A percentile compares a stretch with the other conserved stretches of the same genome.
Conservation (phyloP, 129 eudicot species). For the Helianthus tuberosus region DNA sequence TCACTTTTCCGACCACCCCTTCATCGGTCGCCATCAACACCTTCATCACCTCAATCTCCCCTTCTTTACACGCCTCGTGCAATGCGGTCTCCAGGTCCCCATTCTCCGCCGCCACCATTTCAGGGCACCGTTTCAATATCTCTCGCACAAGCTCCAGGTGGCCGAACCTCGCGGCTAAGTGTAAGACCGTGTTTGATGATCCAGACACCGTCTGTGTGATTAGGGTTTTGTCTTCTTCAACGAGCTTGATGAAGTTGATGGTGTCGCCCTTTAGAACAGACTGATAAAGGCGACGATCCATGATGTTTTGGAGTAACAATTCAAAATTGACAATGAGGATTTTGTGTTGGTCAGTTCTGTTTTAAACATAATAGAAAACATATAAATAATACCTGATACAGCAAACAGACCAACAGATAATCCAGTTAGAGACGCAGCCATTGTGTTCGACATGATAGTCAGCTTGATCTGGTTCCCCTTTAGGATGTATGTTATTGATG, state of each 20-base stretch:
- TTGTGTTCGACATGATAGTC: too few species aligned
- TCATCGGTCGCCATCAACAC: slow-evolving; percentile 34
- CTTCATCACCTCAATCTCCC: slow-evolving; percentile 38
- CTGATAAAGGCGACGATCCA: slow-evolving; percentile 45
- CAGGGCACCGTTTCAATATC: slow-evolving; percentile 37
- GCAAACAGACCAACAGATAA: too few species aligned
- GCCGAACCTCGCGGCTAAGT: slow-evolving; percentile 61
- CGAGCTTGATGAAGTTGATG: slow-evolving; percentile 33
- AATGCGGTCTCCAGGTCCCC: slow-evolving; percentile 48
- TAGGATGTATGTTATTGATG: too few species aligned
- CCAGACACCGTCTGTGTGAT: slow-evolving; percentile 23
- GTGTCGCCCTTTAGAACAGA: slow-evolving; percentile 39
- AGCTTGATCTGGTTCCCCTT: too few species aligned
- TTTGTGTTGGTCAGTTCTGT: too few species aligned
- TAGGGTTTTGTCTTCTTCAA: slow-evolving; percentile 29
- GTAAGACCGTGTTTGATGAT: slow-evolving; percentile 49
- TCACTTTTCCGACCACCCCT: slow-evolving; percentile 42
- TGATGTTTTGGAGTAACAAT: background rate
- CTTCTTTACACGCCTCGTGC: slow-evolving; percentile 63
- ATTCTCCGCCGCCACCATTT: slow-evolving; percentile 44
- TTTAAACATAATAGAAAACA: too few species aligned
- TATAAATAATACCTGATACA: too few species aligned
- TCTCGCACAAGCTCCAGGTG: slow-evolving; percentile 42
- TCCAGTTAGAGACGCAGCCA: too few species aligned
- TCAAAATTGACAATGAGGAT: too few species aligned